Evolutionary conservation across 2,329 filamentous ascomycete genomes (phyloP).

Genomic region (Aspergillus quadricinctus): DNA sequence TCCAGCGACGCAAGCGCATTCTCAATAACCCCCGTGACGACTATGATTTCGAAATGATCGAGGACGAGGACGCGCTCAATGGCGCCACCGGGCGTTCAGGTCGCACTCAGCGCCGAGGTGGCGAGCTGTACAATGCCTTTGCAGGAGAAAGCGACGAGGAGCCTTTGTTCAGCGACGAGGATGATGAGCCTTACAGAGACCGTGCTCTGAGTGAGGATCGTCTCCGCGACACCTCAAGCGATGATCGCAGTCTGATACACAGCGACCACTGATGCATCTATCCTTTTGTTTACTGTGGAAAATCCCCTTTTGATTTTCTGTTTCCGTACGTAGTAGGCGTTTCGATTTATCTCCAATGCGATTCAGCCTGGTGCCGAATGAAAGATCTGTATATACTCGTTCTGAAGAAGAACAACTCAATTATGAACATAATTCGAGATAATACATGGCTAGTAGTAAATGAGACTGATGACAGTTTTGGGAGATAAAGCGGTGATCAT

Average conservation of each 20-base stretch:
- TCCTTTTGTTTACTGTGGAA: slow-evolving; percentile 7
- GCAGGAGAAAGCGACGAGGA: slow-evolving; percentile 85
- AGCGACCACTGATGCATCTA: slow-evolving; percentile 1
- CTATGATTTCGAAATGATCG: slow-evolving; percentile 92
- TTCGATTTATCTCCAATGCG: slow-evolving; percentile 9
- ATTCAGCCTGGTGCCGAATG: slow-evolving; percentile 1
- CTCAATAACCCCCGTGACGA: slow-evolving; percentile 71
- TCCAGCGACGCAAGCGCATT: slow-evolving; percentile 72
- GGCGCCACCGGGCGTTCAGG: slow-evolving; percentile 46
- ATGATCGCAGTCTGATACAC: slow-evolving; percentile 12
- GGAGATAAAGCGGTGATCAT: slow-evolving; percentile 6
- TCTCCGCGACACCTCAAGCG: slow-evolving; percentile 10
- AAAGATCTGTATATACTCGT: slow-evolving; percentile 5
- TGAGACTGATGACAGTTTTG: background rate
- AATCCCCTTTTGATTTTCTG: slow-evolving; percentile 5
- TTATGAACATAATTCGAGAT: background rate
- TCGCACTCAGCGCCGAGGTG: slow-evolving; percentile 58
- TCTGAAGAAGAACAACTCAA: background rate
- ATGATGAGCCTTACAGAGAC: slow-evolving; percentile 36
- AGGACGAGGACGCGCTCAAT: slow-evolving; percentile 64
- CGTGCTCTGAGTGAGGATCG: slow-evolving; percentile 21
- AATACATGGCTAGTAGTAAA: background rate
- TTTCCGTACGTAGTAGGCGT: slow-evolving; percentile 11
- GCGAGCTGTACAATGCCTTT: slow-evolving; percentile 96
- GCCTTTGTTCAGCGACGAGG: slow-evolving; percentile 45